A percentile compares a stretch with the other conserved stretches of the same genome.
Conservation (phyloP, 192 early-diverging fungal species). For the Rhizophlyctis rosea region DNA sequence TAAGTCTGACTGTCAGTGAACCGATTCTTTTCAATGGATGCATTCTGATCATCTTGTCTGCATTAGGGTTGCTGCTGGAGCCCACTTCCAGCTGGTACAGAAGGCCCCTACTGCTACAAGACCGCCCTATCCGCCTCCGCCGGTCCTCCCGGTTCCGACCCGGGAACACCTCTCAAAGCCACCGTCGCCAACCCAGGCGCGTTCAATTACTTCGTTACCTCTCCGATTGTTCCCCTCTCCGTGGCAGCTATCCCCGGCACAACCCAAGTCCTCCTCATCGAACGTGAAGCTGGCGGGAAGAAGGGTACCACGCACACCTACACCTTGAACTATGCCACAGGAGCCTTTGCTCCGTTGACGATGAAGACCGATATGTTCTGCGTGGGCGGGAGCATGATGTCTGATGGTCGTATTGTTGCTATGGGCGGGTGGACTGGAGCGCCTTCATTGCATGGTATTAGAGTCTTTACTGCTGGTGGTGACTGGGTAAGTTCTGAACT, state of each 20-base stretch:
- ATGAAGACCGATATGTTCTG: conserved; percentile 3
- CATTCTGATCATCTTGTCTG: no score
- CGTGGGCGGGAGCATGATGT: not conserved
- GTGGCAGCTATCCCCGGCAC: not conserved
- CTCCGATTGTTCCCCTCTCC: not conserved
- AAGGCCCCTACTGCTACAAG: not conserved
- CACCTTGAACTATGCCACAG: not conserved
- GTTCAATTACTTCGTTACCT: not conserved
- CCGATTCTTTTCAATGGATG: no score
- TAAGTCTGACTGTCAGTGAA: no score
- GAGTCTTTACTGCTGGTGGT: not conserved
- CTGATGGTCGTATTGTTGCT: not conserved
- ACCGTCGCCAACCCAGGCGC: not conserved
- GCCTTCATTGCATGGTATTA: not conserved
- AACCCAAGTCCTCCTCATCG: not conserved
- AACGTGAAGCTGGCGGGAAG: conserved; percentile 2
- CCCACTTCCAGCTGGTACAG: not conserved
- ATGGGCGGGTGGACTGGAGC: not conserved
- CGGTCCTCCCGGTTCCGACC: not conserved
- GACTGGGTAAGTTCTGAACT: not conserved
- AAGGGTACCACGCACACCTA: not conserved
- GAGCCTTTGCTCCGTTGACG: not conserved
- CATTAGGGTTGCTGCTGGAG: not conserved
- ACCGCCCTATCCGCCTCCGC: not conserved
- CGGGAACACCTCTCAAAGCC: not conserved